phyloP scores from a whole-genome alignment of 805 yeast species.

The Kuraishia hungarica region DNA sequence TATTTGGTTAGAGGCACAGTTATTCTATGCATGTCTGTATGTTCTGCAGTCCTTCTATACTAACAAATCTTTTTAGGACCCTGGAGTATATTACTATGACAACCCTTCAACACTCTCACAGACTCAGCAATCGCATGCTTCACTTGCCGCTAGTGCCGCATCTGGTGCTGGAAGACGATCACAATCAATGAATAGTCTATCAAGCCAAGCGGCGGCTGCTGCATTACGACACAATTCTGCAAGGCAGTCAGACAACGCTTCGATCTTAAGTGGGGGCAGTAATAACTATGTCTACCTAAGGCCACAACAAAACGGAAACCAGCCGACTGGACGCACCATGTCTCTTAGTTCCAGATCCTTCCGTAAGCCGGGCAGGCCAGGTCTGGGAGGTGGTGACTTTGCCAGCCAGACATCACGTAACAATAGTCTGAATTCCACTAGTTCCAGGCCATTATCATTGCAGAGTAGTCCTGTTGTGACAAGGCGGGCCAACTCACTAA shows the following conservation, averaged over 20 bases:
- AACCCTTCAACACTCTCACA: neutral
- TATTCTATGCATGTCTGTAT: too few species aligned
- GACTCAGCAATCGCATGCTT: neutral
- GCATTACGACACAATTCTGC: conserved; percentile 18
- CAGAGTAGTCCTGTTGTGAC: conserved; percentile 1
- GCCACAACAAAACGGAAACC: neutral
- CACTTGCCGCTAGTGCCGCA: neutral
- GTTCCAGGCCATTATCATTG: conserved; percentile 5
- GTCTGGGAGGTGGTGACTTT: neutral
- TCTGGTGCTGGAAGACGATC: neutral
- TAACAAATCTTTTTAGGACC: neutral
- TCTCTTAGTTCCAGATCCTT: conserved; percentile 22
- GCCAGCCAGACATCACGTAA: neutral
- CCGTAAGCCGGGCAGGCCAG: conserved; percentile 10
- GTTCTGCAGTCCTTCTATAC: too few species aligned
- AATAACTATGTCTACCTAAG: neutral
- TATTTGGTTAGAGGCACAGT: too few species aligned
- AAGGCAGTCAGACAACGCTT: neutral
- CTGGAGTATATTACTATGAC: neutral
- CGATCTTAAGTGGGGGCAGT: neutral
- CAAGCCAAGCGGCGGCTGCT: conserved; percentile 23
- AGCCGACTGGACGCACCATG: conserved; percentile 17
- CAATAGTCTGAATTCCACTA: conserved; percentile 3
- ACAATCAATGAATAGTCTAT: conserved; percentile 4
- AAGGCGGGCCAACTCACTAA: conserved; percentile 8